These are phyloP conservation scores for Penicillium sp. DNA, from an alignment of 2,329 filamentous ascomycete species.

Conservation along the genomic window DNA sequence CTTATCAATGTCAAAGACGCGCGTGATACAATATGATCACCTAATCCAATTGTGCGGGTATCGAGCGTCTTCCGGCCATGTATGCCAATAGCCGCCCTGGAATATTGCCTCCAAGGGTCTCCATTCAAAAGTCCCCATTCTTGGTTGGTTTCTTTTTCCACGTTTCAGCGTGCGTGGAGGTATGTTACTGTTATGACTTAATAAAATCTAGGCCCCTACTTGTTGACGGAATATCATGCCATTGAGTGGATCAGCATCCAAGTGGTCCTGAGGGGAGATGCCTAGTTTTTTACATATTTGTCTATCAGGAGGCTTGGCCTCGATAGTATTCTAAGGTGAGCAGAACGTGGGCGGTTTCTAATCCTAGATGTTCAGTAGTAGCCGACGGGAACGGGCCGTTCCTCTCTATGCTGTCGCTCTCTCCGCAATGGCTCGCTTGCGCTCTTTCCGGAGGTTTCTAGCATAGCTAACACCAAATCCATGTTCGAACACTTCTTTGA, in stretches of 20 bases:
- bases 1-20: too few species aligned
- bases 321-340: neutral
- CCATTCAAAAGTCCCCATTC: neutral
- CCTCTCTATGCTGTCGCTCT: slow-evolving; percentile 21
- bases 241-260: neutral
- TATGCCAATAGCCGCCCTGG: neutral
- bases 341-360: neutral
- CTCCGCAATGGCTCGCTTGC: slow-evolving; percentile 34
- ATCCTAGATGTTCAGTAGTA: neutral
- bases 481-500: slow-evolving; percentile 56
- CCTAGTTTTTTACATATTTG: neutral
- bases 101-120: neutral
- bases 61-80: too few species aligned
- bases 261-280: neutral
- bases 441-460: slow-evolving; percentile 44
- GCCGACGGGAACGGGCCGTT: neutral
- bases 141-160: neutral
- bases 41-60: too few species aligned
- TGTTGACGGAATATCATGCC: neutral
- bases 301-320: neutral
- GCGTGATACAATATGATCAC: too few species aligned
- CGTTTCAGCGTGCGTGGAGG: neutral
- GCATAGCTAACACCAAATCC: slow-evolving; percentile 55
- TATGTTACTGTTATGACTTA: too few species aligned
- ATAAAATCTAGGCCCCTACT: neutral